Conservation (phyloP, 2,329 filamentous ascomycete species). For the Hypoxylon sp. region DNA sequence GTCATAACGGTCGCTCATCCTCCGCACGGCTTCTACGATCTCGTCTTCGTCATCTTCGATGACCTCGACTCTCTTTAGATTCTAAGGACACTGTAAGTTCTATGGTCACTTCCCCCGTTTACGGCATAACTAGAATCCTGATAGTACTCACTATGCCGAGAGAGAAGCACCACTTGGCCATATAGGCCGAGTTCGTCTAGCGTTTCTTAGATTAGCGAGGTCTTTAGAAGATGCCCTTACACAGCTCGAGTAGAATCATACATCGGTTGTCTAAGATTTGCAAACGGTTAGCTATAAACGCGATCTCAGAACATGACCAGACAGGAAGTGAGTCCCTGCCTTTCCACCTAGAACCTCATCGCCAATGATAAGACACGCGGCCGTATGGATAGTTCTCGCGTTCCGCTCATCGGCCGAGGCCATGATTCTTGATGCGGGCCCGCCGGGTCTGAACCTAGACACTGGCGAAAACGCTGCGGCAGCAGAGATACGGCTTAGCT, state of each 20-base stretch:
- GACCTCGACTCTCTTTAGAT: conserved; percentile 87
- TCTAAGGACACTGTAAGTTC: conserved; percentile 49
- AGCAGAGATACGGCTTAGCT: conserved; percentile 58
- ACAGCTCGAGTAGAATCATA: conserved; percentile 24
- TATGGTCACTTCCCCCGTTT: not conserved
- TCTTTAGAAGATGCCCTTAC: conserved; percentile 1
- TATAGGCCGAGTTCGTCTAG: conserved; percentile 69
- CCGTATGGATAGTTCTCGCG: conserved; percentile 80
- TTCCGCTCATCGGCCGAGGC: conserved; percentile 62
- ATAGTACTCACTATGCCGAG: conserved; percentile 61
- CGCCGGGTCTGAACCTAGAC: conserved; percentile 40
- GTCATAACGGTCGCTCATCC: conserved; percentile 91
- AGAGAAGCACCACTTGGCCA: conserved; percentile 71
- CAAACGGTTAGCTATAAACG: conserved; percentile 11
- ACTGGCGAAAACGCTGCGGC: conserved; percentile 12
- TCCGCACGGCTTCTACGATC: conserved; percentile 84
- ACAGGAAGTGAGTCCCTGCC: conserved; percentile 57
- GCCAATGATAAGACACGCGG: conserved; percentile 93
- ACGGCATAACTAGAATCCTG: not conserved
- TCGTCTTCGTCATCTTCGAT: conserved; percentile 92
- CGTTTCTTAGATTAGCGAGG: conserved; percentile 22
- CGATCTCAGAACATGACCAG: not conserved
- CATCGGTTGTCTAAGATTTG: conserved; percentile 44
- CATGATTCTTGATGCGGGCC: conserved; percentile 51
- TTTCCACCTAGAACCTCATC: conserved; percentile 96